A percentile compares a stretch with the other conserved stretches of the same genome.
Conservation (phyloP, 352 stramenopile genomes). For the Pythium biforme region DNA sequence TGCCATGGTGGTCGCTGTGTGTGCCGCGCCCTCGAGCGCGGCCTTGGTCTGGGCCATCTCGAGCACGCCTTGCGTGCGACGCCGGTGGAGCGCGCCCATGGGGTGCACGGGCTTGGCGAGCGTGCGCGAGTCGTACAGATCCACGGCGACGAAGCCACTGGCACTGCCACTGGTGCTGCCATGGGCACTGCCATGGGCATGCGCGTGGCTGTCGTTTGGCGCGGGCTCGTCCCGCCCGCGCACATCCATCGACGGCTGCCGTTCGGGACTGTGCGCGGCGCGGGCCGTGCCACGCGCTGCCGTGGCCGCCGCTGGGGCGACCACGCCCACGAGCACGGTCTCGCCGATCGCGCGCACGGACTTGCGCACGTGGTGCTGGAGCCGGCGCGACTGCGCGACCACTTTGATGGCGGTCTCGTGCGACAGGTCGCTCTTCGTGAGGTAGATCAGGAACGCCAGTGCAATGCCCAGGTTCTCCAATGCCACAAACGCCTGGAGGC, state of each 20-base stretch:
- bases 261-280: background rate
- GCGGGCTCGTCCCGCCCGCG: too few species aligned
- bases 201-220: background rate
- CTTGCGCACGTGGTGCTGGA: slow-evolving; percentile 56
- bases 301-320: too few species aligned
- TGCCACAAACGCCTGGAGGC: slow-evolving; percentile 40
- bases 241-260: background rate
- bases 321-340: slow-evolving; percentile 38
- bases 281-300: too few species aligned
- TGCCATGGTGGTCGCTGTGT: too few species aligned
- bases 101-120: slow-evolving; percentile 1
- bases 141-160: slow-evolving; percentile 22
- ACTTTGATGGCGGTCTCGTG: slow-evolving; percentile 53
- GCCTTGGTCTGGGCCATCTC: slow-evolving; percentile 13
- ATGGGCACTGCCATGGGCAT: too few species aligned
- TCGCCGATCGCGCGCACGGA: slow-evolving; percentile 59
- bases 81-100: slow-evolving; percentile 17
- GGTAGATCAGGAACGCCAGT: slow-evolving; percentile 49
- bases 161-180: too few species aligned
- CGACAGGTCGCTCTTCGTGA: slow-evolving; percentile 54
- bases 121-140: slow-evolving; percentile 19
- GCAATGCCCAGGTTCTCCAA: slow-evolving; percentile 57
- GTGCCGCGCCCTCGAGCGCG: background rate
- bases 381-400: slow-evolving; percentile 46
- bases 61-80: slow-evolving; percentile 16